Evolutionary conservation across 176 grass and related monocot species (phyloP).

Genomic region (Oryza brachyantha): DNA sequence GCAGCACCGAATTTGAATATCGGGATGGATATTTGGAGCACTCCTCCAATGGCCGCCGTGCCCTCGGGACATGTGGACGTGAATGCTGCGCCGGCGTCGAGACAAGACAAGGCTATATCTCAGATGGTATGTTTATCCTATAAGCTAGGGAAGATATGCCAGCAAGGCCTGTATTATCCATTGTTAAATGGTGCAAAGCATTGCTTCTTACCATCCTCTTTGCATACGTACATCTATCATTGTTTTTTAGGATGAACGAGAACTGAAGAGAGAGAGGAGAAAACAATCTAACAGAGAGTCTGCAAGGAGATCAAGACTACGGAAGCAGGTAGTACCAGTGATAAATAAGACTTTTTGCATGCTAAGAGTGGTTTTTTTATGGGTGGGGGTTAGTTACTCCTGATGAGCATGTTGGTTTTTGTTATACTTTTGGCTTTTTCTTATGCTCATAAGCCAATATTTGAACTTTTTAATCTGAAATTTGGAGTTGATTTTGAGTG

Average conservation of each 20-base stretch:
- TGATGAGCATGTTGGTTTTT: too few species aligned
- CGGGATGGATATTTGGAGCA: constrained; percentile 63
- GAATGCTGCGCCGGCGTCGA: constrained; percentile 6
- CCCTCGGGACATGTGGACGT: constrained; percentile 39
- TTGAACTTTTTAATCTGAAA: too few species aligned
- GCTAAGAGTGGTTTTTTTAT: too few species aligned
- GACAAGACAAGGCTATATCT: constrained; percentile 18
- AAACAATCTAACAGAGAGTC: constrained; percentile 95
- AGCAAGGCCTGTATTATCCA: background rate
- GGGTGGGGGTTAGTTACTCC: too few species aligned
- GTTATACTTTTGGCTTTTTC: too few species aligned
- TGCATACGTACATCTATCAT: background rate
- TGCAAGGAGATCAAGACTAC: constrained; percentile 79
- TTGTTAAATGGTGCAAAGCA: background rate
- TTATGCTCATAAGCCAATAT: too few species aligned
- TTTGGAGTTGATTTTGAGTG: too few species aligned
- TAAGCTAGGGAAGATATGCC: background rate
- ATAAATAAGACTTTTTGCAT: constrained; percentile 8
- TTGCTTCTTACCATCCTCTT: background rate
- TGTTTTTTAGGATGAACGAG: constrained; percentile 62
- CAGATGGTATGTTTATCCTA: constrained; percentile 36
- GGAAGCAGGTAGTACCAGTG: constrained; percentile 61
- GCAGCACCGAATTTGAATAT: constrained; percentile 55
- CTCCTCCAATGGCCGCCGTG: constrained; percentile 39
- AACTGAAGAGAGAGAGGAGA: constrained; percentile 85